Evolutionary conservation across 352 stramenopile genomes (phyloP).

Genomic region (Pythium chondricola): DNA sequence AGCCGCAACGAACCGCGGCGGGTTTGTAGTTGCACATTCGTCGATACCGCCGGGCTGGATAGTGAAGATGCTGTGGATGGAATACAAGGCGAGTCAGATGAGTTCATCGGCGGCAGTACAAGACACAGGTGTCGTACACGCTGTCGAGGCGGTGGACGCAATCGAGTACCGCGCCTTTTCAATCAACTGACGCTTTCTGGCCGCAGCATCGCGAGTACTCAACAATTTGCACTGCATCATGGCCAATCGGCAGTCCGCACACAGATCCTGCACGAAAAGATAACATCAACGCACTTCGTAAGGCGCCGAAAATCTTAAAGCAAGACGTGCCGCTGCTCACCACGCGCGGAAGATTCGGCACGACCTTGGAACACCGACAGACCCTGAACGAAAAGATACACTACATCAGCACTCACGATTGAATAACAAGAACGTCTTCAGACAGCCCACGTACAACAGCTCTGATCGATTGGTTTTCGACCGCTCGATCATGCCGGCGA

Average conservation of each 20-base stretch:
- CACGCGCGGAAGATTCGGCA: constrained; percentile 40
- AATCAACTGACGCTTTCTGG: not conserved
- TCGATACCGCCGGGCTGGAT: not conserved
- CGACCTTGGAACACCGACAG: constrained; percentile 50
- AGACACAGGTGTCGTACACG: constrained; percentile 8
- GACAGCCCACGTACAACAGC: constrained; percentile 45
- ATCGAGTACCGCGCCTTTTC: constrained; percentile 4
- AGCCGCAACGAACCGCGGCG: constrained; percentile 4
- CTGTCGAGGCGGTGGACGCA: constrained; percentile 9
- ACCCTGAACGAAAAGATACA: constrained; percentile 17
- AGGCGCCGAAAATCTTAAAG: too few species aligned
- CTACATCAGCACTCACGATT: too few species aligned
- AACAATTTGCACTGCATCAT: constrained; percentile 53
- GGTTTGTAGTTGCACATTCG: not conserved
- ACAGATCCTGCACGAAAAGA: constrained; percentile 38
- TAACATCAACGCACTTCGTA: too few species aligned
- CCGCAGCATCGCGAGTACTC: constrained; percentile 16
- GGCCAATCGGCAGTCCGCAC: constrained; percentile 36
- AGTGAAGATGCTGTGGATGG: too few species aligned
- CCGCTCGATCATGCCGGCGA: constrained; percentile 38
- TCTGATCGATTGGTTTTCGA: constrained; percentile 49
- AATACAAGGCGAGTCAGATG: too few species aligned
- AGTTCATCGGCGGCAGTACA: too few species aligned
- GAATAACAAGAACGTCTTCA: not conserved
- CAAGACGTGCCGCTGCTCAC: constrained; percentile 10